A percentile compares a stretch with the other conserved stretches of the same genome.
Conservation (phyloP, 106 monocot species). For the Narthecium ossifragum region DNA sequence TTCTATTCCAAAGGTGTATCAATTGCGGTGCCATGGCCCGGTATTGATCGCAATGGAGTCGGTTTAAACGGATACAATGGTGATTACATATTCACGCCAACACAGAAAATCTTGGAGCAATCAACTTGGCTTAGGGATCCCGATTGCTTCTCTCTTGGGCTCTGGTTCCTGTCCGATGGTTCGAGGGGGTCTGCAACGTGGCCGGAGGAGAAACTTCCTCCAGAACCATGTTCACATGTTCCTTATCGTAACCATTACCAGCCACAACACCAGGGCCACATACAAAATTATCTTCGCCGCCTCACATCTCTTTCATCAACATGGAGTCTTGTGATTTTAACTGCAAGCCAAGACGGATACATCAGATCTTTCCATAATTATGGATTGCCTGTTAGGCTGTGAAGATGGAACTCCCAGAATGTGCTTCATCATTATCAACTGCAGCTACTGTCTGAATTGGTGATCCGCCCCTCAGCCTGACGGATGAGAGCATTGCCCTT, state of each 20-base stretch:
- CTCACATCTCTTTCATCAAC: slow-evolving; percentile 12
- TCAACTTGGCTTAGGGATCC: slow-evolving; percentile 34
- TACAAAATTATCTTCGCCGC: slow-evolving; percentile 1
- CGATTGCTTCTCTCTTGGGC: slow-evolving; percentile 37
- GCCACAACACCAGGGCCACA: neutral
- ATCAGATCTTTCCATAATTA: slow-evolving; percentile 85
- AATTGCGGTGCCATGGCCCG: slow-evolving; percentile 60
- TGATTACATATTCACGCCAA: slow-evolving; percentile 7
- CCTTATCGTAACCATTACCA: no score
- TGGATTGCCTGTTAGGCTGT: slow-evolving; percentile 69
- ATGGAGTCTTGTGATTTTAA: slow-evolving; percentile 63
- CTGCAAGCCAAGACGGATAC: slow-evolving; percentile 53
- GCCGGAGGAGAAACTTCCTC: slow-evolving; percentile 57
- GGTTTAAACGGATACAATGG: neutral
- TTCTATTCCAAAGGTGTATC: slow-evolving; percentile 64
- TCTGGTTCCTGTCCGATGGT: slow-evolving; percentile 28
- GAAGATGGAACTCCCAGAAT: slow-evolving; percentile 4
- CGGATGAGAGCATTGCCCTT: no score
- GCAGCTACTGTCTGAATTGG: no score
- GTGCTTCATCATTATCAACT: no score
- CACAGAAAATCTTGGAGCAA: slow-evolving; percentile 14
- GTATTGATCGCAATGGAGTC: slow-evolving; percentile 13
- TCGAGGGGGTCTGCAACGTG: slow-evolving; percentile 41
- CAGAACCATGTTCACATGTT: no score
- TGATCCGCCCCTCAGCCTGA: no score